These are phyloP conservation scores for Nyssa sinensis DNA, from an alignment of 148 eudicot species.

Conservation along the genomic window DNA sequence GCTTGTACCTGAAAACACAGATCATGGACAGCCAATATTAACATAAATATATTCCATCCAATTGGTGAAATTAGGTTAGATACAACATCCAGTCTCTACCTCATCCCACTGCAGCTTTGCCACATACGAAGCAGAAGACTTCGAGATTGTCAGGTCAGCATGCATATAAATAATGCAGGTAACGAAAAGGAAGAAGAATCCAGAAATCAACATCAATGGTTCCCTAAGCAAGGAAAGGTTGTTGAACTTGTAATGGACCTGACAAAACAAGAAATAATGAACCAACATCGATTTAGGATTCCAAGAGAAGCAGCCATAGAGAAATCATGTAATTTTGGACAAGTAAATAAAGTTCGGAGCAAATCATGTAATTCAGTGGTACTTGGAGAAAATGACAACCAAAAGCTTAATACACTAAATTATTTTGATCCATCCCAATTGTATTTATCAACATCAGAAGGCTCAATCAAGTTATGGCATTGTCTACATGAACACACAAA, in stretches of 20 bases:
- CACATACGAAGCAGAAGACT: conserved; percentile 82
- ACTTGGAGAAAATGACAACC: background rate
- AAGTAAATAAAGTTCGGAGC: background rate
- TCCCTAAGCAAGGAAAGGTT: conserved; percentile 70
- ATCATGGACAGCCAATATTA: conserved; percentile 1
- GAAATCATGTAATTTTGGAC: too few relatives aligned
- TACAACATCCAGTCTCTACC: conserved; percentile 35
- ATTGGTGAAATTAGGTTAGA: background rate
- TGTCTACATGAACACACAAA: background rate
- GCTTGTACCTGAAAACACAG: conserved; percentile 57
- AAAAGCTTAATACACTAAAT: background rate
- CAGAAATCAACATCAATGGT: conserved; percentile 86
- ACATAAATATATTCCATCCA: background rate
- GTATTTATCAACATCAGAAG: background rate
- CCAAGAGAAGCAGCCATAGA: background rate
- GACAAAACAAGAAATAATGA: conserved; percentile 26
- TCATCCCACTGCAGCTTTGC: conserved; percentile 97
- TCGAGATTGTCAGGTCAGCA: conserved; percentile 93
- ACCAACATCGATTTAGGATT: background rate
- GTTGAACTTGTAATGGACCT: conserved; percentile 95
- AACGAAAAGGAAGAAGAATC: conserved; percentile 82
- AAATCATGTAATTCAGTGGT: background rate
- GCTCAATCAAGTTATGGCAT: background rate
- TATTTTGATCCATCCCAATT: background rate
- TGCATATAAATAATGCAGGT: conserved; percentile 77